These are phyloP conservation scores for Penicillium sp. DNA, from an alignment of 2,329 filamentous ascomycete species.

Conservation along the genomic window DNA sequence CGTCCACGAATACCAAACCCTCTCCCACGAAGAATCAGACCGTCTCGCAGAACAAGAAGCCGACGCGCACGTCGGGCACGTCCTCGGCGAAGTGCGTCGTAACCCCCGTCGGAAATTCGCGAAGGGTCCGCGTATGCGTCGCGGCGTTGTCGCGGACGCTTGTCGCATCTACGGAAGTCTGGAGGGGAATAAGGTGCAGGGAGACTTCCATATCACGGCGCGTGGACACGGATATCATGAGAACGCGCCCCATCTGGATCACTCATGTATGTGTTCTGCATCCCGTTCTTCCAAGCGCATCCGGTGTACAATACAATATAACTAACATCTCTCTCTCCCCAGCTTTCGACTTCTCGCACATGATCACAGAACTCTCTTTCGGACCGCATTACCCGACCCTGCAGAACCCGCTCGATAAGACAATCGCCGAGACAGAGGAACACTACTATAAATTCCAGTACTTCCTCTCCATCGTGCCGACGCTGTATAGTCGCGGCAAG, in stretches of 20 bases:
- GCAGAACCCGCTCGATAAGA: constrained; percentile 89
- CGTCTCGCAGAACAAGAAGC: constrained; percentile 50
- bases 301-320: neutral
- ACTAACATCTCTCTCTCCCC: constrained; percentile 3
- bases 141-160: constrained; percentile 61
- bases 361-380: constrained; percentile 93
- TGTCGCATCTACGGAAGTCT: constrained; percentile 88
- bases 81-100: constrained; percentile 68
- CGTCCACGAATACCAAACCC: constrained; percentile 54
- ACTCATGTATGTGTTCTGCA: constrained; percentile 59
- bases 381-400: constrained; percentile 95
- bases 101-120: constrained; percentile 64
- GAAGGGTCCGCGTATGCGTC: constrained; percentile 68
- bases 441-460: constrained; percentile 98
- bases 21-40: constrained; percentile 62
- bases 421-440: constrained; percentile 67
- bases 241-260: constrained; percentile 75
- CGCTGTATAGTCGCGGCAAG: constrained; percentile 70
- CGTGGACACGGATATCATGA: constrained; percentile 92
- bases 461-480: constrained; percentile 92
- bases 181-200: constrained; percentile 94
- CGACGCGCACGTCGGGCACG: constrained; percentile 88
- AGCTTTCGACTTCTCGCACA: constrained; percentile 98
- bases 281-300: too few species aligned
- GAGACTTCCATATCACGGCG: constrained; percentile 96